Evolutionary conservation across 306 rosid species (phyloP), one percentile per base, ranked within the genome.

Genomic region (Prunus campanulata): DNA sequence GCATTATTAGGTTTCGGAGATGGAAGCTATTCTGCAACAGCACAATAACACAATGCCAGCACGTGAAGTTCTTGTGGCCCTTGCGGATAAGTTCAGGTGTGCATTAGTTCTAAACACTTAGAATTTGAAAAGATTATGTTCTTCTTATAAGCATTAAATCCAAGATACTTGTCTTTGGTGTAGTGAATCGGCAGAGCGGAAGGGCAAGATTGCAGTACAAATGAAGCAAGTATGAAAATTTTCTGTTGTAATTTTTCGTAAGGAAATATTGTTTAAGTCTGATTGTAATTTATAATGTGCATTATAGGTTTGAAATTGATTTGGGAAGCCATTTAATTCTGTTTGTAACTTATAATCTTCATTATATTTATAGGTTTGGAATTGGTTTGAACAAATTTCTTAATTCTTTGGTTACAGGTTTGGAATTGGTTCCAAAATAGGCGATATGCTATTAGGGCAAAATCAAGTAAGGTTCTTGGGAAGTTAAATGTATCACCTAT

Each of bases 401-500:
- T 74, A 79, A 67, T 13, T 46, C 83, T 81, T 5, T 78, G 39
- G 20, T 80, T 86, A 48, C 84, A 96, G 99, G 96, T 96, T 71
- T 96, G 97, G 98, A 92, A 96, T 83, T 96, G 99, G 99, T 96
- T 96, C 77, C 99, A 96, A 85, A 96, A 96, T 80, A 92, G 92
- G 86, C 88, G 97, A 60, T 92, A 96, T 83, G 98, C 98, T 13
- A 86, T 91, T 74, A 88, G 98, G 76, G 97, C 97, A 77, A 96
- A 89, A 72, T 81, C 93, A 64, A 87, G 89, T 77, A 96, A 87
- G 83, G 84, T 84, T 78, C 97, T 93, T 61, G 97, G 88, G 64
- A 92, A 92, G 87, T 88, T 96, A 80, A 86, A 78, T 61, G 82
- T 92, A 52, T 86, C 97, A 22, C 91, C 97, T 79, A 72, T 91